Base-by-base conservation (phyloP, 1,284 basidiomycete species). In the Neotropicomus parvogracilis region DNA sequence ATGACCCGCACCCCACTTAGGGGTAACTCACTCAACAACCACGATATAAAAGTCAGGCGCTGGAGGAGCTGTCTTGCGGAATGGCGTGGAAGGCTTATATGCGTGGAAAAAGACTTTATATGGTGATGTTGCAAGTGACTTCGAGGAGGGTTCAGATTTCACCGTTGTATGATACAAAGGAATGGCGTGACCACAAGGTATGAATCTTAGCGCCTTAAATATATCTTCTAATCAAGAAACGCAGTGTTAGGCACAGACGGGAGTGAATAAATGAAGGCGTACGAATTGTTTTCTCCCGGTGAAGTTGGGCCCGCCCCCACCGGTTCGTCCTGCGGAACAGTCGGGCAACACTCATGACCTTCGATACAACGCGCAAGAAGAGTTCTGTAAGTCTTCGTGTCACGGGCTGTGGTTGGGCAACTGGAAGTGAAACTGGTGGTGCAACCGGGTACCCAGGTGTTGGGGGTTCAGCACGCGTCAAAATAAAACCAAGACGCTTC, bases 41-140 rank as follows among this genome's bases (percentile, higher is more conserved):
- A 90, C 88, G 14, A 97, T 71, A 45, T 85, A 79, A 67, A 92
- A 99, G 67, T 97, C 93, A 6, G 95, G 93, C 1, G 78, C 75
- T 6, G 88, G 83, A 2, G 88, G 89, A 2, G 80, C 71, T 0
- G 85, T 83, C 66, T 91, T 92, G 60, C 84, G 85, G 71, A 87
- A 97, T 8, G 85, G 74, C 0, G 92, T 91, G 3, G 78, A 78
- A 2, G 95, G 95, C 60, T 97, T 95, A 75, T 95, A 97, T 4
- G 95, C 75, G 63, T 97, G 88, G 69, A 79, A 99, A 72, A 97
- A 97, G 17, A 89, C 77, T 42, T 80, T 74, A 66, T 94, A 97
- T 0, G 87, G 86, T 16, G 55, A 49, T 4, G 48, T 16, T 14
- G 13, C 8, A 7, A 37, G 17, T 6, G 21, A 29, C 24, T 44